These are phyloP conservation scores for Termitomyces sp. DNA, from an alignment of 768 basidiomycete species.

Conservation along the genomic window DNA sequence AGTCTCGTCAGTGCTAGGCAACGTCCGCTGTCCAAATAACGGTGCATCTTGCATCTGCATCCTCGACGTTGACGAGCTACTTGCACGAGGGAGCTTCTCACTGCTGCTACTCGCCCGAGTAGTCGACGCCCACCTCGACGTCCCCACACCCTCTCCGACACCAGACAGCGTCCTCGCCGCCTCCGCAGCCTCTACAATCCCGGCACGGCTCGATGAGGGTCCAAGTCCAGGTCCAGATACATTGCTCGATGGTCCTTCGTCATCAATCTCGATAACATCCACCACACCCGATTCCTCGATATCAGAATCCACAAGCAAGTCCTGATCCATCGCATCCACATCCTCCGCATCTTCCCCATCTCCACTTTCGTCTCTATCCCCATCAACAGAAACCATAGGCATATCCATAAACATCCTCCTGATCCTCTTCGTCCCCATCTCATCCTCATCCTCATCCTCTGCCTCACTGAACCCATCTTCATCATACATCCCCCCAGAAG, in stretches of 20 bases:
- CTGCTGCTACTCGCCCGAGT: conserved; percentile 7
- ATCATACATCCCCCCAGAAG: conserved; percentile 70
- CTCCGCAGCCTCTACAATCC: conserved; percentile 11
- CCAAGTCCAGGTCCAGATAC: conserved; percentile 2
- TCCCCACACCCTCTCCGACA: conserved; percentile 20
- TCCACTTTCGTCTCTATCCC: conserved; percentile 15
- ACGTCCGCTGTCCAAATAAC: conserved; percentile 25
- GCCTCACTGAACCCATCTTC: conserved; percentile 55
- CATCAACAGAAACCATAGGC: conserved; percentile 3
- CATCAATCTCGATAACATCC: conserved; percentile 22
- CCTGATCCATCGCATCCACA: conserved; percentile 73
- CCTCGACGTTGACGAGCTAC: neutral
- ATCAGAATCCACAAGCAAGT: conserved; percentile 41
- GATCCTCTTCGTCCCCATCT: conserved; percentile 17
- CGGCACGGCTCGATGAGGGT: neutral
- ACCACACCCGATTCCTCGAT: conserved; percentile 25
- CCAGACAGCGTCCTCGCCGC: neutral
- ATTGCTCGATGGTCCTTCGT: conserved; percentile 13
- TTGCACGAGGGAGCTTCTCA: neutral
- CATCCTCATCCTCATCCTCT: conserved; percentile 41
- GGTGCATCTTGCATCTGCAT: conserved; percentile 2
- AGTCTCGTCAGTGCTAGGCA: conserved; percentile 38
- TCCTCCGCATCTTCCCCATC: conserved; percentile 19
- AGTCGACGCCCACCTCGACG: conserved; percentile 27
- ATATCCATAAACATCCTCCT: conserved; percentile 12